Base-by-base conservation (phyloP, 140 eudicot genomes). In the Erigeron philadelphicus region DNA sequence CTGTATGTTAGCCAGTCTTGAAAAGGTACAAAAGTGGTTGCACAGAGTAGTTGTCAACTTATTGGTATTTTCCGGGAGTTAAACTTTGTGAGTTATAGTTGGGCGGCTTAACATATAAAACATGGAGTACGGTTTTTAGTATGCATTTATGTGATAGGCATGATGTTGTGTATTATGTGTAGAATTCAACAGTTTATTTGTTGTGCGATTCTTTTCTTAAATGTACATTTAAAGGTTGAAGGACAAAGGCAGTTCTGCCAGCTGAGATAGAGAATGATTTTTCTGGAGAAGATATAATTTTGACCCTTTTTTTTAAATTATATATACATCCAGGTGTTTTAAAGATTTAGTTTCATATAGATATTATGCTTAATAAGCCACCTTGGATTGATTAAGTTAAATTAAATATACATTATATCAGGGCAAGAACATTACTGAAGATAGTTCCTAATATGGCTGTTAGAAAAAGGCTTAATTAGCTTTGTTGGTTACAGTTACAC, bases 1-100 rank as follows among this genome's bases (percentile, higher is more conserved):
- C 76, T 92, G 13, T 92, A 92, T 79, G 95, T 92, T 74, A 88
- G 80, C 73, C 96, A 86, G 53, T 84, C 96, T 54, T 92, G 81
- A 86, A 57, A 64, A 59, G 76, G 1, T n/a, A 19, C 35, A 19
- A 19, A 31, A 16, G 58, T 23, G 66, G 16, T 11, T 31, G 31
- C 49, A 50, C 40, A 41, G 11, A 47, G 54, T 13, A 45, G 56
- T 68, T 40, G 11, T 38, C 12, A 35, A 5, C 9, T 57, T 31
- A 53, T 11, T 70, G 42, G 46, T 58, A 13, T 17, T 18, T 48
- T 59, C 47, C 3, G 54, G 52, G 13, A 46, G 35, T 11, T 40
- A 18, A 38, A 25, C 47, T 17, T 68, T 6, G 52, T 35, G 71
- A 61, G 47, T 9, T 64, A 38, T 61, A 12, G 71, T 11, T 40